Conservation (phyloP, 306 rosid species). For the Fragaria nilgerrensis region DNA sequence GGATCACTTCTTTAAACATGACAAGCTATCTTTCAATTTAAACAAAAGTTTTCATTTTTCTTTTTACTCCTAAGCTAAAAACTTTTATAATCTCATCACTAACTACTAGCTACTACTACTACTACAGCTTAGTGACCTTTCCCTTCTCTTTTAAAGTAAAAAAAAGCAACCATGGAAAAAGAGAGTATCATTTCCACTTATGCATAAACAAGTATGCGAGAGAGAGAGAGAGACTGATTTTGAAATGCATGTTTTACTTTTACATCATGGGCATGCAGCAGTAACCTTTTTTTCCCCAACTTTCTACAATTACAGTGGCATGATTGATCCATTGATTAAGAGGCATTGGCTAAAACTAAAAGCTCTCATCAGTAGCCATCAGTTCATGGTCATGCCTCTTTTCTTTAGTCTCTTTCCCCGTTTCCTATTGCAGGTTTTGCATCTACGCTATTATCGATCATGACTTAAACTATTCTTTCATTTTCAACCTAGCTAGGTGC, state of each 20-base stretch:
- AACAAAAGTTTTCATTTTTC: conserved; percentile 26
- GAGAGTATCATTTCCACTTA: conserved; percentile 47
- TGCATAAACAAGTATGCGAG: conserved; percentile 2
- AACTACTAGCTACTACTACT: not conserved
- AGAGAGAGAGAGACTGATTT: conserved; percentile 12
- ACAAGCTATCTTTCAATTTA: conserved; percentile 18
- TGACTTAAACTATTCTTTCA: conserved; percentile 17
- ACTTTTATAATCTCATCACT: conserved; percentile 37
- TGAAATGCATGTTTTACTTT: conserved; percentile 17
- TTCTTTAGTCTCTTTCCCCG: not conserved
- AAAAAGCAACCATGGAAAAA: conserved; percentile 47
- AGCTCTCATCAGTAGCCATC: conserved; percentile 8
- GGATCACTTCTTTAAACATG: conserved; percentile 19
- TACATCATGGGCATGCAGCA: conserved; percentile 38
- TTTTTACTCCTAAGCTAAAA: conserved; percentile 18
- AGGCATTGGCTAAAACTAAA: conserved; percentile 50
- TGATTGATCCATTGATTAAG: conserved; percentile 70
- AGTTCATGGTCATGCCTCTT: not conserved
- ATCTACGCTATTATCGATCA: conserved; percentile 23
- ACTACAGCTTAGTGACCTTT: conserved; percentile 23
- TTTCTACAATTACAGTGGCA: conserved; percentile 58
- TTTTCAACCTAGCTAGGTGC: conserved; percentile 14
- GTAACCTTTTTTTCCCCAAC: conserved; percentile 28
- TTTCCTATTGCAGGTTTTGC: not conserved
- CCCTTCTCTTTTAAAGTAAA: conserved; percentile 50